Evolutionary conservation across 495 filamentous ascomycete genomes (phyloP).

Genomic region (Lepraria neglecta): DNA sequence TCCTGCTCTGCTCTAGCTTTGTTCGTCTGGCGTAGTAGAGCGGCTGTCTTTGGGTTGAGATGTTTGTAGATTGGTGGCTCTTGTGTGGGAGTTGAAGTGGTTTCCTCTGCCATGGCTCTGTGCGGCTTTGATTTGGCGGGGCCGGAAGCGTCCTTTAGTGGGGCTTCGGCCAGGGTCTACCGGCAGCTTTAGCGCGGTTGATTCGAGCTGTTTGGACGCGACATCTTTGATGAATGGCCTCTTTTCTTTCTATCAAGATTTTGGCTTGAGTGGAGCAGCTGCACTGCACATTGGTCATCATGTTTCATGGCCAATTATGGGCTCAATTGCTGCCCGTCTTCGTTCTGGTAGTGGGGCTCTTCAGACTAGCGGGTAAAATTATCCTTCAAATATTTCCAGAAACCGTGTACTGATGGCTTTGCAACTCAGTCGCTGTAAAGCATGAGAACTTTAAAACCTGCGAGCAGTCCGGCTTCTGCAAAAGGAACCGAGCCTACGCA

Average conservation of each 20-base stretch:
- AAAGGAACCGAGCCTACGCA: slow-evolving; percentile 83
- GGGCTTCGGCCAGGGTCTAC: not conserved
- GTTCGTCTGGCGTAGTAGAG: slow-evolving; percentile 35
- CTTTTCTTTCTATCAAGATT: not conserved
- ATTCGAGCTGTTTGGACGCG: not conserved
- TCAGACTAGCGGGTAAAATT: slow-evolving; percentile 45
- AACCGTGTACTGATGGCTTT: not conserved
- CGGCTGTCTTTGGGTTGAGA: slow-evolving; percentile 45
- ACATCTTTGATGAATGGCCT: not conserved
- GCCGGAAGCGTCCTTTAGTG: not conserved
- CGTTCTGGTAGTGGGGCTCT: slow-evolving; percentile 39
- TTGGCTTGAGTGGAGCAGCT: not conserved
- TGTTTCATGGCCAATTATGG: slow-evolving; percentile 45
- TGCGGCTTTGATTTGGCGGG: slow-evolving; percentile 14
- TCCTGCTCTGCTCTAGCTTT: slow-evolving; percentile 33
- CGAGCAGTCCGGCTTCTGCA: slow-evolving; percentile 90
- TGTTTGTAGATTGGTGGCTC: slow-evolving; percentile 42
- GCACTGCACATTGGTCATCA: not conserved
- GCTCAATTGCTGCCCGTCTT: slow-evolving; percentile 47
- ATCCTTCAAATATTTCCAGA: not conserved
- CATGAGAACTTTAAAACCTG: slow-evolving; percentile 96
- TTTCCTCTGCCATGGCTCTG: slow-evolving; percentile 22
- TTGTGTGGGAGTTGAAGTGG: slow-evolving; percentile 30
- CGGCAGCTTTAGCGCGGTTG: too few species aligned
- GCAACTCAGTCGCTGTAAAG: slow-evolving; percentile 67